Conservation (phyloP, 139 green algal species). For the Nannochloris sp. region DNA sequence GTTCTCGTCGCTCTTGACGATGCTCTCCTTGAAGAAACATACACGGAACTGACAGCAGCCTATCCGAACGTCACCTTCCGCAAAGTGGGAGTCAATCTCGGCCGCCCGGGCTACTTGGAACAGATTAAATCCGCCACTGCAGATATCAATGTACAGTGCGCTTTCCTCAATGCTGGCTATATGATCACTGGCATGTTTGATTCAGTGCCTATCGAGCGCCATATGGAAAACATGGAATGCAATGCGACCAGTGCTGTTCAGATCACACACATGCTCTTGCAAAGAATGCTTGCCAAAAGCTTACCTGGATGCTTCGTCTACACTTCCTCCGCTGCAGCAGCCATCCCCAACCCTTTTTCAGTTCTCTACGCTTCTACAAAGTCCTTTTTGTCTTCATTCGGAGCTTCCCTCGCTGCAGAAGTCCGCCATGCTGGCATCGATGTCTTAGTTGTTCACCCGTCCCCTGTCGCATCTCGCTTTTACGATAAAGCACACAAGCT, state of each 20-base stretch:
- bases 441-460: constrained; percentile 90
- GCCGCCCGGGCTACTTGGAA: constrained; percentile 60
- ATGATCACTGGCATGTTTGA: constrained; percentile 93
- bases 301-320: constrained; percentile 83
- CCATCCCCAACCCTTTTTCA: constrained; percentile 79
- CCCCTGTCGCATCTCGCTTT: constrained; percentile 81
- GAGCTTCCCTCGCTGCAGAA: constrained; percentile 76
- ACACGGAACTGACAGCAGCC: constrained; percentile 50
- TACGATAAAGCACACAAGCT: constrained; percentile 68
- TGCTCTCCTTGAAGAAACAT: constrained; percentile 60
- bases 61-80: constrained; percentile 66
- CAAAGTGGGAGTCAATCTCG: constrained; percentile 79
- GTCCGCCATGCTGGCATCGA: constrained; percentile 84
- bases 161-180: constrained; percentile 95
- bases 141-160: constrained; percentile 71
- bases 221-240: constrained; percentile 86
- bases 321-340: constrained; percentile 74
- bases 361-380: constrained; percentile 80
- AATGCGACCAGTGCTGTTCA: constrained; percentile 76
- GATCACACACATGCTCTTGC: constrained; percentile 88
- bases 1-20: constrained; percentile 82
- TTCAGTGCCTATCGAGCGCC: constrained; percentile 43
- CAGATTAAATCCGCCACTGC: constrained; percentile 59
- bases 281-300: constrained; percentile 66
- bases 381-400: constrained; percentile 83